Evolutionary conservation across 2,329 filamentous ascomycete species (phyloP).

Genomic region (Dryadomyces sulphureus): DNA sequence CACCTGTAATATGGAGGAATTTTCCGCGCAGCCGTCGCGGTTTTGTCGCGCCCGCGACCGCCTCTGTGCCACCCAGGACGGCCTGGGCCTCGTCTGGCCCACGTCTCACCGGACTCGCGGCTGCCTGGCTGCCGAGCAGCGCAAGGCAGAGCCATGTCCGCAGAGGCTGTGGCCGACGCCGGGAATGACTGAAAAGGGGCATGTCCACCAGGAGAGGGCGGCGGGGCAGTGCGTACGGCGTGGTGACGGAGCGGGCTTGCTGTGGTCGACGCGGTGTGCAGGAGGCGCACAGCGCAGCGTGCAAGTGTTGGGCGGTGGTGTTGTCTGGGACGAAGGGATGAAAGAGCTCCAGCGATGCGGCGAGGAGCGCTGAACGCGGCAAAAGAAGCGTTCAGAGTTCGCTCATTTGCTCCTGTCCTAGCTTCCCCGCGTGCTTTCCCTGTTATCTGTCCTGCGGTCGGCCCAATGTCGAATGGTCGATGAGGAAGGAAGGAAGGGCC

Average conservation of each 20-base stretch:
- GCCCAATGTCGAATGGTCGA: neutral
- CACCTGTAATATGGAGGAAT: conserved; percentile 84
- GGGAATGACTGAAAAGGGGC: neutral
- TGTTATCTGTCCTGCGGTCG: neutral
- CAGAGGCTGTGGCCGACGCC: neutral
- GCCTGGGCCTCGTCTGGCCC: conserved; percentile 9
- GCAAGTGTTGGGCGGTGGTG: too few species aligned
- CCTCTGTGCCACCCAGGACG: conserved; percentile 7
- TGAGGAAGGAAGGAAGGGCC: neutral
- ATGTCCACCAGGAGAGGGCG: neutral
- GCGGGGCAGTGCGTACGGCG: too few species aligned
- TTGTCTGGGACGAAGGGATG: neutral
- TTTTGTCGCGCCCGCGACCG: too few species aligned
- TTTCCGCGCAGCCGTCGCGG: conserved; percentile 47
- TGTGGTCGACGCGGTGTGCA: too few species aligned
- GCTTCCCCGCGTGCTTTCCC: neutral
- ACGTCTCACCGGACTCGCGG: conserved; percentile 15
- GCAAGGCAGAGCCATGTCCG: neutral
- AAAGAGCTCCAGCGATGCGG: neutral
- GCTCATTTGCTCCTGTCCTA: neutral
- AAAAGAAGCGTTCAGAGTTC: neutral
- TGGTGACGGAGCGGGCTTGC: too few species aligned
- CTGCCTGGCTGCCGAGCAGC: conserved; percentile 17
- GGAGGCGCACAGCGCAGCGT: too few species aligned
- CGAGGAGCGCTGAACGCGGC: neutral